phyloP scores from a whole-genome alignment of 2,329 filamentous ascomycete genomes.

The Apiospora koreana region DNA sequence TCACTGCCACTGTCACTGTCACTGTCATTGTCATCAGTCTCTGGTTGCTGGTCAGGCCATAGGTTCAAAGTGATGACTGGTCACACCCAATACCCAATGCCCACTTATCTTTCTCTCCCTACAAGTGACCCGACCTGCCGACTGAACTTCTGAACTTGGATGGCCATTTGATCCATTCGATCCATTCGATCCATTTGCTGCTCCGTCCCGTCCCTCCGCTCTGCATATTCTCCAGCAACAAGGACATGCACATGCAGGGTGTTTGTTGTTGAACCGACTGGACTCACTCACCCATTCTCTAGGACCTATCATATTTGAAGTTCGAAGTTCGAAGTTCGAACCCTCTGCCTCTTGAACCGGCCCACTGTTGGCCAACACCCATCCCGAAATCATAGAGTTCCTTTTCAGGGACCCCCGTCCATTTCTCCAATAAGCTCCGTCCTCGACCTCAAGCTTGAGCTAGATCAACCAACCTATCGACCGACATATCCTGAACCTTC shows the following conservation, averaged over 20 bases:
- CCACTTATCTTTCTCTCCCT: neutral
- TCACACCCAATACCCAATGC: neutral
- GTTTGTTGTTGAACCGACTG: neutral
- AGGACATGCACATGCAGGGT: constrained; percentile 2
- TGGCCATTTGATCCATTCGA: neutral
- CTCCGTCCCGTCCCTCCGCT: neutral
- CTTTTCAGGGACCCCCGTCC: neutral
- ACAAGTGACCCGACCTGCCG: neutral
- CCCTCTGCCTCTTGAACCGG: neutral
- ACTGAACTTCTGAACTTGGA: neutral
- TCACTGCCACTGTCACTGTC: too few relatives aligned
- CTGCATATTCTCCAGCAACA: too few relatives aligned
- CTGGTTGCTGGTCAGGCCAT: neutral
- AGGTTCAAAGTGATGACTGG: neutral
- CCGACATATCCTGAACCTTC: neutral
- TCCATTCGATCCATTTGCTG: too few relatives aligned
- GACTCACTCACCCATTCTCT: neutral
- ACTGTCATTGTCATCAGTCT: neutral
- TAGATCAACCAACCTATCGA: neutral
- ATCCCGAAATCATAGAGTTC: neutral
- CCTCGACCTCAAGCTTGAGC: neutral
- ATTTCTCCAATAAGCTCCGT: neutral
- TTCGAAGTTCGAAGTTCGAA: neutral
- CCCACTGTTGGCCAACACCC: neutral
- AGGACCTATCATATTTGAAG: neutral